Evolutionary conservation across 2,329 filamentous ascomycete species (phyloP).

Genomic region (Aspergillus pseudoviridinutans): DNA sequence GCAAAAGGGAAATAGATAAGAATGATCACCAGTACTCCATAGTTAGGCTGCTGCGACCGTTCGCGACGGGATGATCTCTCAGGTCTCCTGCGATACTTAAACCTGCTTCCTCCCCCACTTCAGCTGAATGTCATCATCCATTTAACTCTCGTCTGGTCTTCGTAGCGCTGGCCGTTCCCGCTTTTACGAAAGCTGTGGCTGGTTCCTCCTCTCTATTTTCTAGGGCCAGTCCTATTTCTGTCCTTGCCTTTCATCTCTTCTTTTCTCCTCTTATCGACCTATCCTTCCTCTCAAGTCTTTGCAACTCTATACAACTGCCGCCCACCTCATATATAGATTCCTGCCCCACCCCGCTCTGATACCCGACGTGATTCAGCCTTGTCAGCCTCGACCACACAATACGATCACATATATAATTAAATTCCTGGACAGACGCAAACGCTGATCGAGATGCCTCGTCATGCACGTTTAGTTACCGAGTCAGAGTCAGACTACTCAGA

Average conservation of each 20-base stretch:
- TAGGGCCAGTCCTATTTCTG: not conserved
- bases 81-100: not conserved
- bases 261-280: not conserved
- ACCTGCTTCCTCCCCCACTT: slow-evolving; percentile 9
- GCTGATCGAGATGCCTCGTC: slow-evolving; percentile 13
- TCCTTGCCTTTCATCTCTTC: slow-evolving; percentile 3
- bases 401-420: not conserved
- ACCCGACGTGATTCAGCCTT: not conserved
- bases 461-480: slow-evolving; percentile 15
- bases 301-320: not conserved
- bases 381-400: not conserved
- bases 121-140: slow-evolving; percentile 14
- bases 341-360: not conserved
- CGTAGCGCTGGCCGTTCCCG: slow-evolving; percentile 3
- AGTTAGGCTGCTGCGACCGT: not conserved
- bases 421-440: not conserved
- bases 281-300: not conserved
- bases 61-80: not conserved
- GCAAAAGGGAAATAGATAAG: not conserved
- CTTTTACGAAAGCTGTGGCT: slow-evolving; percentile 9
- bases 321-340: slow-evolving; percentile 10
- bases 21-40: not conserved
- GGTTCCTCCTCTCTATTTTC: not conserved
- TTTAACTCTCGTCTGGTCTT: not conserved
- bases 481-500: slow-evolving; percentile 33